A percentile compares a stretch with the other conserved stretches of the same genome.
Evolutionary conservation across 345 rosid species (phyloP).

Genomic region (Jatropha curcas): DNA sequence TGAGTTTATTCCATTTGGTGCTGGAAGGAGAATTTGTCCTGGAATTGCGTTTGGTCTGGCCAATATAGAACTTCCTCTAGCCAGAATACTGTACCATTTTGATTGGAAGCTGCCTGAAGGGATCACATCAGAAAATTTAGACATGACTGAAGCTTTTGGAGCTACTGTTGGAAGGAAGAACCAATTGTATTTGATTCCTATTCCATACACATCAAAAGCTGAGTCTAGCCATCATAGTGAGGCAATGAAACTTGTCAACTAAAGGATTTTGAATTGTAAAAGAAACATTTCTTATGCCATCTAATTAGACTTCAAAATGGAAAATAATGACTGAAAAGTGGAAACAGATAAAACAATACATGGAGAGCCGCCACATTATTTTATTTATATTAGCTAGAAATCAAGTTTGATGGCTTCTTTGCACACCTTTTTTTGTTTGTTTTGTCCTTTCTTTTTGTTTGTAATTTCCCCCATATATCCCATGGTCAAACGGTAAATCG

Average conservation of each 20-base stretch:
- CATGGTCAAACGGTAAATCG: no score
- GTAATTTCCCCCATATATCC: no score
- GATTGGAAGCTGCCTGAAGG: constrained; percentile 20
- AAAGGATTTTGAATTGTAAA: neutral
- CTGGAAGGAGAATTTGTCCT: constrained; percentile 25
- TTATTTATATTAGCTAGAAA: no score
- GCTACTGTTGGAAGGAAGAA: constrained; percentile 16
- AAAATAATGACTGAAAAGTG: no score
- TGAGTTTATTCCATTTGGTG: constrained; percentile 18
- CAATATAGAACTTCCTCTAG: constrained; percentile 19
- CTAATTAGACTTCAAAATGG: no score
- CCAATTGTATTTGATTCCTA: constrained; percentile 18
- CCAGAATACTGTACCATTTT: constrained; percentile 23
- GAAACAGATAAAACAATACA: no score
- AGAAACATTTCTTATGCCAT: no score
- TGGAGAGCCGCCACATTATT: no score
- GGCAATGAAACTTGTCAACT: constrained; percentile 3
- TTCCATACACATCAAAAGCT: neutral
- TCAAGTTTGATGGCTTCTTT: no score
- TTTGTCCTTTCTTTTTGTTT: no score
- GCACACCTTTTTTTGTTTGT: no score
- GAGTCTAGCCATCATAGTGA: neutral
- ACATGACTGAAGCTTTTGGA: constrained; percentile 22
- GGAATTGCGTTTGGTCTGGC: constrained; percentile 20
- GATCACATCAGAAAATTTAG: constrained; percentile 9